Conservation (phyloP, 2,329 filamentous ascomycete species). For the Chaetomium olivaceum region DNA sequence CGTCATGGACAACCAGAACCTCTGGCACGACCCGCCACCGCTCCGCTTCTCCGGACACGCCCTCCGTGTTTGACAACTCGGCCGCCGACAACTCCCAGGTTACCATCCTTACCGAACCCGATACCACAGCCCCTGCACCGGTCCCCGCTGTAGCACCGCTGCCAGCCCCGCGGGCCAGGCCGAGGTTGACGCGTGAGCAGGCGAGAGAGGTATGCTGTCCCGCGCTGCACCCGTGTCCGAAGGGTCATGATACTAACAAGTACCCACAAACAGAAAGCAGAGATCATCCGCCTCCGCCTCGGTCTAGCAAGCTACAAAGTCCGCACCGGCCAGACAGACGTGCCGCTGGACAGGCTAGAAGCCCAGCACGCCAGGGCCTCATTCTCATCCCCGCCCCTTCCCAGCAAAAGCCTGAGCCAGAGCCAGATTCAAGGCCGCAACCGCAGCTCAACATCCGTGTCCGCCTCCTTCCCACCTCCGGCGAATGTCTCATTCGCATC, state of each 20-base stretch:
- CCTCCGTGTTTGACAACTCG: constrained; percentile 54
- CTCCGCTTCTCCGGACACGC: constrained; percentile 44
- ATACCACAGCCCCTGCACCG: constrained; percentile 32
- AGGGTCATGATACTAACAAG: neutral
- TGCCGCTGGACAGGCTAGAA: constrained; percentile 64
- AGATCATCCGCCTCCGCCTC: constrained; percentile 67
- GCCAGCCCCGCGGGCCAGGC: neutral
- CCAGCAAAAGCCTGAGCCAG: neutral
- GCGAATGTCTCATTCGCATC: neutral
- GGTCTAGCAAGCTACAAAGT: constrained; percentile 74
- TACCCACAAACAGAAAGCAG: constrained; percentile 53
- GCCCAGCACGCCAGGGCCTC: constrained; percentile 10
- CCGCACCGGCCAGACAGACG: constrained; percentile 67
- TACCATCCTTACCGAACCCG: constrained; percentile 53
- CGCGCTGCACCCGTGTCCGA: neutral
- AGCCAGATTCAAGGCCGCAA: neutral
- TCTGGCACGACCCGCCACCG: constrained; percentile 16
- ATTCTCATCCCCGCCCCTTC: neutral
- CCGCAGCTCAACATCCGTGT: neutral
- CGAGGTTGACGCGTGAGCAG: constrained; percentile 51
- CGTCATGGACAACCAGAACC: constrained; percentile 8
- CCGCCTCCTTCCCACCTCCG: constrained; percentile 6
- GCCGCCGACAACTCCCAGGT: constrained; percentile 50
- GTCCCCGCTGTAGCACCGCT: neutral
- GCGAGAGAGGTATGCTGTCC: constrained; percentile 49